These are phyloP conservation scores for Basidiobolus meristosporus DNA, from an alignment of 371 early-diverging fungal species.

Conservation along the genomic window DNA sequence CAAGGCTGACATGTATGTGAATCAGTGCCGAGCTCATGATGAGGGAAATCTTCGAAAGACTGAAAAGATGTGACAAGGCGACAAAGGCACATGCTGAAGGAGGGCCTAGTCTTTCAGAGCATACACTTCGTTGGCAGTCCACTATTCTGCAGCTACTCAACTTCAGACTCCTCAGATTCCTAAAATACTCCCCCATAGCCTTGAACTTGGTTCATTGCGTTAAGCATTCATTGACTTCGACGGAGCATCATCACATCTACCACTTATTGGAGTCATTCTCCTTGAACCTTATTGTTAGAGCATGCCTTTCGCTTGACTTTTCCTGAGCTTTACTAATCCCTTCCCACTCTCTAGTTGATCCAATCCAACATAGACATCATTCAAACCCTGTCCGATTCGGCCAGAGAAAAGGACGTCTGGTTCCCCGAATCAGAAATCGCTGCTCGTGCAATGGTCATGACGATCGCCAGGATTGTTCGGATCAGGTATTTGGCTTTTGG, in stretches of 20 bases:
- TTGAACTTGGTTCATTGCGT: too few species aligned
- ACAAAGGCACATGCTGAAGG: neutral
- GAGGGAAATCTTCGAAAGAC: neutral
- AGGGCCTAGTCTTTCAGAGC: neutral
- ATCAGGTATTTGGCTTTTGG: constrained; percentile 8
- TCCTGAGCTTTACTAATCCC: too few species aligned
- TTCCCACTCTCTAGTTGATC: constrained; percentile 14
- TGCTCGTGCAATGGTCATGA: constrained; percentile 30
- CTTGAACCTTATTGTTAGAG: too few species aligned
- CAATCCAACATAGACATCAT: constrained; percentile 36
- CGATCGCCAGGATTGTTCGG: constrained; percentile 33
- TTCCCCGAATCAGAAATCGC: constrained; percentile 45
- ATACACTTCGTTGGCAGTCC: neutral
- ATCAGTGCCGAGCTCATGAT: neutral
- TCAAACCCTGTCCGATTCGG: constrained; percentile 30
- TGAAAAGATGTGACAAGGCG: neutral
- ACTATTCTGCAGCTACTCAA: neutral
- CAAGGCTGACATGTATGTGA: neutral
- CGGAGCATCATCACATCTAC: too few species aligned
- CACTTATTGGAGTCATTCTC: too few species aligned
- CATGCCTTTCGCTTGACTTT: too few species aligned
- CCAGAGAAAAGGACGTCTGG: constrained; percentile 35
- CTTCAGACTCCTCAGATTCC: constrained; percentile 13
- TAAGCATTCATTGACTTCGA: too few species aligned
- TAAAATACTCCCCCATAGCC: constrained; percentile 13